Evolutionary conservation across 192 early-diverging fungal species (phyloP).

Genomic region (Phlyctochytrium arcticum): DNA sequence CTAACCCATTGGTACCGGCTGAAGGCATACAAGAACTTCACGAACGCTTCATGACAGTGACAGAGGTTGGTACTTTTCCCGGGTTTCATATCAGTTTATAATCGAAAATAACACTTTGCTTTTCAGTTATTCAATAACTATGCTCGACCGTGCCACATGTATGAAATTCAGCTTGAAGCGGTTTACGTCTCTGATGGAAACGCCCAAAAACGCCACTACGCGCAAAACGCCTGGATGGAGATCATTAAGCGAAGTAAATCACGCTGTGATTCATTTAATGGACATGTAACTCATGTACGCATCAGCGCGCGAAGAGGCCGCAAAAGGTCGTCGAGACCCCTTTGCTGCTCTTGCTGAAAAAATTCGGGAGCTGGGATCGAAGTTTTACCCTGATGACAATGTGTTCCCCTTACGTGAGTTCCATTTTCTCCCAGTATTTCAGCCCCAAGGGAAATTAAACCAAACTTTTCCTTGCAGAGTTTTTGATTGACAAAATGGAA

Average conservation of each 20-base stretch:
- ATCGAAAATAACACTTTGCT: no score
- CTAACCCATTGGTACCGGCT: no score
- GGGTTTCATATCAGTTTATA: not conserved
- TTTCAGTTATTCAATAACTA: constrained; percentile 22
- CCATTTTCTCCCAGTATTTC: not conserved
- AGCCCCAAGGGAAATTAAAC: not conserved
- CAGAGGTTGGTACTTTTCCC: not conserved
- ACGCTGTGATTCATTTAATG: not conserved
- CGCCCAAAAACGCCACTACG: not conserved
- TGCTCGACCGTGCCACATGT: constrained; percentile 20
- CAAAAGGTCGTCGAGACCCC: not conserved
- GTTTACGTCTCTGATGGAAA: constrained; percentile 17
- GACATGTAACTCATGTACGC: not conserved
- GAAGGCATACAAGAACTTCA: not conserved
- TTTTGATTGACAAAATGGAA: constrained; percentile 24
- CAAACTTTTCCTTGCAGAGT: not conserved
- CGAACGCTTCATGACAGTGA: not conserved
- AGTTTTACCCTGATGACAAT: constrained; percentile 26
- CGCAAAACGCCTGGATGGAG: constrained; percentile 3
- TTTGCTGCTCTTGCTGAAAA: constrained; percentile 26
- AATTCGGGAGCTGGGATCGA: constrained; percentile 20
- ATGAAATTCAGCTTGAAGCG: constrained; percentile 23
- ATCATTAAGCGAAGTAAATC: constrained; percentile 23
- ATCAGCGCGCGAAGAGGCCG: constrained; percentile 8
- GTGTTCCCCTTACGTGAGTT: constrained; percentile 35